Evolutionary conservation across 192 early-diverging fungal genomes (phyloP).

Genomic region (Umbelopsis isabellina): DNA sequence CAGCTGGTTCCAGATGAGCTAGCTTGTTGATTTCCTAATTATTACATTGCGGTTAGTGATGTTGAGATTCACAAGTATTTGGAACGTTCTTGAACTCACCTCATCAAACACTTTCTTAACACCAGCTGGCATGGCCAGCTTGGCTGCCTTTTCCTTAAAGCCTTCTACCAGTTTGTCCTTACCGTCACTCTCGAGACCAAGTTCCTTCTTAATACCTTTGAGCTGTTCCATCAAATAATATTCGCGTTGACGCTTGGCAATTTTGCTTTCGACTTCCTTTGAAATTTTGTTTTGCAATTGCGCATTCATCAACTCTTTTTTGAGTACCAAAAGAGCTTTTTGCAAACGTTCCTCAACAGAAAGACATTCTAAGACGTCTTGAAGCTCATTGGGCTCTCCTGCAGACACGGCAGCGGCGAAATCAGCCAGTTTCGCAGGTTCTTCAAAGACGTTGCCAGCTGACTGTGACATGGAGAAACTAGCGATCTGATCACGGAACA

Average conservation of each 20-base stretch:
- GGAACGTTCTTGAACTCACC: background rate
- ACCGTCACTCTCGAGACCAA: constrained; percentile 96
- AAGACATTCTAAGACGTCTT: constrained; percentile 88
- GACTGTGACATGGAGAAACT: constrained; percentile 95
- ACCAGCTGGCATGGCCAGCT: constrained; percentile 86
- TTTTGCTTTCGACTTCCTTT: constrained; percentile 97
- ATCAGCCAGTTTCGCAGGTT: constrained; percentile 93
- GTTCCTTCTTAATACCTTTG: constrained; percentile 98
- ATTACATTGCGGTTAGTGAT: background rate
- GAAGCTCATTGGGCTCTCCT: constrained; percentile 90
- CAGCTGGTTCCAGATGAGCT: constrained; percentile 89
- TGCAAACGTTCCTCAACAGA: constrained; percentile 90
- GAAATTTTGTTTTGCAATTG: constrained; percentile 98
- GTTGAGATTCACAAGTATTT: too few relatives aligned
- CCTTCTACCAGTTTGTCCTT: constrained; percentile 97
- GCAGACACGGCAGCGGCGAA: constrained; percentile 96
- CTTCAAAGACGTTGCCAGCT: constrained; percentile 93
- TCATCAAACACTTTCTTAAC: constrained; percentile 98
- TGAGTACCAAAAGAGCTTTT: constrained; percentile 90
- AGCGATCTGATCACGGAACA: constrained; percentile 98
- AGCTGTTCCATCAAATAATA: constrained; percentile 99
- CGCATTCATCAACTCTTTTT: constrained; percentile 97
- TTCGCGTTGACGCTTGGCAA: constrained; percentile 95
- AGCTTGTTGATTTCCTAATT: constrained; percentile 87
- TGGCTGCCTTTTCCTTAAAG: constrained; percentile 85